phyloP scores from a whole-genome alignment of 2,329 filamentous ascomycete genomes.

The Botrytis byssoidea region DNA sequence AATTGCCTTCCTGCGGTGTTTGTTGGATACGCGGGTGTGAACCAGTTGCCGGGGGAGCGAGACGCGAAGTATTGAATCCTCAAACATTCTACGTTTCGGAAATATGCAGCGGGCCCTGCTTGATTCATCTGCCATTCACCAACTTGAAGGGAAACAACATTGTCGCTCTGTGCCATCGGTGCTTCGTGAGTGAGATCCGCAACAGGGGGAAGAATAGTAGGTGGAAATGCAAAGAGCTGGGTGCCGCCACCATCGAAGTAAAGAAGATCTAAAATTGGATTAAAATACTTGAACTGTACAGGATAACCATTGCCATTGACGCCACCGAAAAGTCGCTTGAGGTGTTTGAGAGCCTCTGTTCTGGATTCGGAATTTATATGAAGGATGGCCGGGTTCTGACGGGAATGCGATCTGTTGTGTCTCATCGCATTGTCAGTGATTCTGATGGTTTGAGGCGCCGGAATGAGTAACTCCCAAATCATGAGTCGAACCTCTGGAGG shows the following conservation, averaged over 20 bases:
- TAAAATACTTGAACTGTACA: background rate
- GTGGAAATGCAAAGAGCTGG: background rate
- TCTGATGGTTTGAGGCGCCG: background rate
- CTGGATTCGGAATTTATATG: background rate
- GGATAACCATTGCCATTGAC: background rate
- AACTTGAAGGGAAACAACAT: background rate
- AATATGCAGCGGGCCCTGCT: background rate
- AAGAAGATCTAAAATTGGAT: background rate
- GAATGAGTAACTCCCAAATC: background rate
- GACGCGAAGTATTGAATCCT: rapidly evolving
- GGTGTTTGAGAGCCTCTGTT: background rate
- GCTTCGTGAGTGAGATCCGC: background rate
- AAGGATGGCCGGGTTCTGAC: background rate
- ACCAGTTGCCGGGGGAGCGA: no score
- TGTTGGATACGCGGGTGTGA: background rate
- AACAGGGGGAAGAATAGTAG: background rate
- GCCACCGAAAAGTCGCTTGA: background rate
- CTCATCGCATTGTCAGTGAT: background rate
- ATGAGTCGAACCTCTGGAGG: background rate
- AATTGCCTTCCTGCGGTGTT: background rate
- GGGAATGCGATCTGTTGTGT: background rate
- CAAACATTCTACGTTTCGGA: background rate
- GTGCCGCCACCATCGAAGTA: background rate
- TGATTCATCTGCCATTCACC: background rate
- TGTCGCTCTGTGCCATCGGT: background rate